Evolutionary conservation across 352 stramenopile species (phyloP), one percentile per base, ranked within the genome.

Genomic region (Phytophthora palmivora): DNA sequence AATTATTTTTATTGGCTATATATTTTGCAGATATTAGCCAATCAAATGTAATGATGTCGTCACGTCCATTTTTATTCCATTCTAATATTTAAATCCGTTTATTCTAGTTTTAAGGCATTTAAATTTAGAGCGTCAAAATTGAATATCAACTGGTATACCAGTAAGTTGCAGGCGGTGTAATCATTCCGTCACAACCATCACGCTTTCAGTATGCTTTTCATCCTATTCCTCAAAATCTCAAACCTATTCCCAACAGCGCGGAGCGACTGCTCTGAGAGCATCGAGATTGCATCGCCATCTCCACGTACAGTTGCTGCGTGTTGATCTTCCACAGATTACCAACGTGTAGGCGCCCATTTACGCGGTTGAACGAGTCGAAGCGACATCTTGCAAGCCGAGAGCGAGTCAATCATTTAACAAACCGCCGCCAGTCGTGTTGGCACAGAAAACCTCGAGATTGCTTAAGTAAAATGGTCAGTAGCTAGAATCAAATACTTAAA

Each of bases 391-490:
- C 12, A 26, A 54, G 19, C 18, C 37, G 21, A 49, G 19, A 45
- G 28, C 43, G 16, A 24, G 3, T 21, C 19, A n/a, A 11, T 10
- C 2, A 41, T 21, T 36, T 6, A n/a, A 12, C 30, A 16, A 46
- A 58, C 38, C 28, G 46, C 19, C 26, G 9, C 15, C 37, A 18
- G 15, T 14, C 24, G 10, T 21, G 16, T 32, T 39, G 45, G 19
- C 24, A 58, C 57, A 41, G 32, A 51, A 56, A 56, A 48, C 47
- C 14, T 21, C 28, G 47, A 48, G 33, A 38, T 38, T 58, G 46
- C 16, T 38, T 18, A 54, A 47, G 19, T 48, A 54, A 56, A 63
- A 63, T 71, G 56, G 63, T 67, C 49, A n/a, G 63, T 67, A 63
- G 56, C 42, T 30, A 42, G 22, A 61, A 6, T 2, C 30, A 34